A percentile compares a stretch with the other conserved stretches of the same genome.
phyloP scores from a whole-genome alignment of 768 basidiomycete species.

The Xerocomellus amylosporus region DNA sequence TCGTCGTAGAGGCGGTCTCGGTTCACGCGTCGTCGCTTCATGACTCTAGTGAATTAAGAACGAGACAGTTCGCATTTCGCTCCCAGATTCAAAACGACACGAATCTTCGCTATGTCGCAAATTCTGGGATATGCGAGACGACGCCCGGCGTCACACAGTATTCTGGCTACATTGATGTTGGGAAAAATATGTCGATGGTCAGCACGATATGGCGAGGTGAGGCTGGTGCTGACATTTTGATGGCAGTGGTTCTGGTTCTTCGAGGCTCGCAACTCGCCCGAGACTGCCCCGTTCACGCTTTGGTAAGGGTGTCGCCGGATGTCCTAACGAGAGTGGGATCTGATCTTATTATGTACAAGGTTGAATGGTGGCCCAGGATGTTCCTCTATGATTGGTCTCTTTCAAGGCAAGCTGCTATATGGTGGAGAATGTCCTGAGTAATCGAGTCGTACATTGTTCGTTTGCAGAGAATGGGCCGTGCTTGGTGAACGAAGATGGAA shows the following conservation, averaged over 20 bases:
- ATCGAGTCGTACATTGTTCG: background rate
- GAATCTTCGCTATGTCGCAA: constrained; percentile 46
- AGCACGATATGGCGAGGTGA: constrained; percentile 1
- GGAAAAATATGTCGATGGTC: constrained; percentile 58
- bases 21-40: background rate
- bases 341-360: constrained; percentile 30
- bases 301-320: constrained; percentile 39
- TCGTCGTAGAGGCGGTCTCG: background rate
- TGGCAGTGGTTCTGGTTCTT: constrained; percentile 75
- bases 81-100: constrained; percentile 24
- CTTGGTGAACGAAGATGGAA: constrained; percentile 50
- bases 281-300: constrained; percentile 63
- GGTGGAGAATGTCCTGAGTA: background rate
- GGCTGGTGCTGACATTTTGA: background rate
- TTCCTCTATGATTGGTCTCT: constrained; percentile 63
- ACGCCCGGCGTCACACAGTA: constrained; percentile 57
- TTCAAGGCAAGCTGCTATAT: constrained; percentile 45
- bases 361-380: constrained; percentile 62
- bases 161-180: constrained; percentile 62
- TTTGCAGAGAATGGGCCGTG: constrained; percentile 62
- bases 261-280: constrained; percentile 55
- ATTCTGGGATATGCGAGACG: constrained; percentile 66
- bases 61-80: constrained; percentile 2
- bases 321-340: background rate
- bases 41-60: background rate